These are phyloP conservation scores for Zygosaccharomyces siamensis DNA, from an alignment of 805 yeast species.

Conservation along the genomic window DNA sequence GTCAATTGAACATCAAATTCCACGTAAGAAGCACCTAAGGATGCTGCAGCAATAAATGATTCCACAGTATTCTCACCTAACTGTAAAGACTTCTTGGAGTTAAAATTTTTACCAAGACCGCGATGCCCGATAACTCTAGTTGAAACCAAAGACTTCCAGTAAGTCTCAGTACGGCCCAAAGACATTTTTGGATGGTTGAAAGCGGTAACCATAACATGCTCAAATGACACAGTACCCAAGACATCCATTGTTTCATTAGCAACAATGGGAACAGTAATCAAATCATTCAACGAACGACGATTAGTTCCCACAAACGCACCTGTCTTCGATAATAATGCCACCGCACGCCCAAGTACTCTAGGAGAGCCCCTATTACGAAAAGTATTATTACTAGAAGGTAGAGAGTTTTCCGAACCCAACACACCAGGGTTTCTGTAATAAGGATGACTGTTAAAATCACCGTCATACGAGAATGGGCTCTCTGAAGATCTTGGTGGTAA, in stretches of 20 bases:
- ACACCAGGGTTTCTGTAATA: neutral
- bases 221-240: constrained; percentile 74
- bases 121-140: constrained; percentile 95
- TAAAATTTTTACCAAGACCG: constrained; percentile 84
- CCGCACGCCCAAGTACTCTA: constrained; percentile 74
- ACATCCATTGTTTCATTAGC: constrained; percentile 67
- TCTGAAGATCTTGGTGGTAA: constrained; percentile 17
- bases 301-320: constrained; percentile 64
- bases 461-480: neutral
- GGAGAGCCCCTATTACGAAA: constrained; percentile 15
- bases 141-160: constrained; percentile 85
- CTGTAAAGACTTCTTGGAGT: constrained; percentile 70
- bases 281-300: constrained; percentile 60
- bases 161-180: constrained; percentile 48
- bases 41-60: constrained; percentile 92
- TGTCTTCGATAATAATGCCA: constrained; percentile 59
- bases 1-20: constrained; percentile 96
- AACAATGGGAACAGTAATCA: constrained; percentile 68
- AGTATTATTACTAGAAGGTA: constrained; percentile 3
- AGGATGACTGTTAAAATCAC: neutral
- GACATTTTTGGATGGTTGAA: constrained; percentile 40
- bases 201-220: constrained; percentile 63
- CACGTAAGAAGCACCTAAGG: constrained; percentile 92
- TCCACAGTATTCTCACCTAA: constrained; percentile 94
- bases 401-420: constrained; percentile 6